Percentiles rank a stretch among this genome's conserved stretches.
Conservation (phyloP, 108 stramenopile genomes). For the Skeletonema menzelii region DNA sequence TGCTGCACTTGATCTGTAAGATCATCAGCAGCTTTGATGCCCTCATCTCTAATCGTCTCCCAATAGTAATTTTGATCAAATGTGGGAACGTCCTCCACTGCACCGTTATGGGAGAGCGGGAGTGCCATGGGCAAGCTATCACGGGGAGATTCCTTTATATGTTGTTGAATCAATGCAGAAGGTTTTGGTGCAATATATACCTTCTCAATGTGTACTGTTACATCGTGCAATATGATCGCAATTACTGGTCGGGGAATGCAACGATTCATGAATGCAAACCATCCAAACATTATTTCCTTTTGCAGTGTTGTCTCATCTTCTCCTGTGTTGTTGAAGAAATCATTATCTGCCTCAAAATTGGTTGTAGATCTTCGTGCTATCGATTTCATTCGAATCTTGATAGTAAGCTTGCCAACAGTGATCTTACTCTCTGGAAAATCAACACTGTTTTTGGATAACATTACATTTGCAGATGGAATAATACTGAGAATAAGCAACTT, state of each 20-base stretch:
- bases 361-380: not conserved
- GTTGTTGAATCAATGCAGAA: constrained; percentile 2
- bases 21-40: constrained; percentile 13
- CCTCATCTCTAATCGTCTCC: constrained; percentile 31
- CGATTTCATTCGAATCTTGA: constrained; percentile 15
- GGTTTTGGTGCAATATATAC: constrained; percentile 42
- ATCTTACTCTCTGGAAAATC: constrained; percentile 34
- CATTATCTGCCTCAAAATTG: not conserved
- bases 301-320: not conserved
- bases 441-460: constrained; percentile 4
- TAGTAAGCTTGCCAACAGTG: constrained; percentile 6
- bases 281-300: not conserved
- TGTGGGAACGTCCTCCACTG: constrained; percentile 4
- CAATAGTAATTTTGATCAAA: constrained; percentile 31
- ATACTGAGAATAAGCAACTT: constrained; percentile 12
- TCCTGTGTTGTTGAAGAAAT: not conserved
- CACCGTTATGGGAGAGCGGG: not conserved
- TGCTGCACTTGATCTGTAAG: constrained; percentile 36
- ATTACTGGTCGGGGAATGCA: constrained; percentile 24
- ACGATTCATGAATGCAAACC: not conserved
- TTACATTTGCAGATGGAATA: constrained; percentile 36
- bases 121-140: not conserved
- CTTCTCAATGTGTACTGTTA: constrained; percentile 32
- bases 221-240: constrained; percentile 22
- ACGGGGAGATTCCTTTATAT: constrained; percentile 15